Conservation (phyloP, 2,329 filamentous ascomycete species). For the Allantophomopsis lycopodina region DNA sequence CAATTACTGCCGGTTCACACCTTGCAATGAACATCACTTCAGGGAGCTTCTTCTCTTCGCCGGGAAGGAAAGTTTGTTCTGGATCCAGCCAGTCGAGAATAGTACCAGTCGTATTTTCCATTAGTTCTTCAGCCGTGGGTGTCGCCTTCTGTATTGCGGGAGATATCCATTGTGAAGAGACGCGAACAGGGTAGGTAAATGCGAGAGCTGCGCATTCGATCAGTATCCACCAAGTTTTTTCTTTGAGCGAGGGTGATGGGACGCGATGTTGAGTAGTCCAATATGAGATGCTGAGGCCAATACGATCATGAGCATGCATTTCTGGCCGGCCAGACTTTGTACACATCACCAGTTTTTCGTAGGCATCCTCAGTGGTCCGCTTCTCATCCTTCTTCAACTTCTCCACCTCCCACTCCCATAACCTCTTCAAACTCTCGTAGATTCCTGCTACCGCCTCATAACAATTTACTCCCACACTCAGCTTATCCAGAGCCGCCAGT, state of each 20-base stretch:
- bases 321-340: conserved; percentile 54
- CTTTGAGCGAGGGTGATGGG: conserved; percentile 21
- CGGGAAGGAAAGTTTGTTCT: conserved; percentile 42
- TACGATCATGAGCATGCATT: conserved; percentile 52
- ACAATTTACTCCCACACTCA: conserved; percentile 61
- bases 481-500: conserved; percentile 54
- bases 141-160: conserved; percentile 46
- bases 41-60: conserved; percentile 38
- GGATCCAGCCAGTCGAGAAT: conserved; percentile 64
- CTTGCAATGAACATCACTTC: conserved; percentile 63
- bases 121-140: conserved; percentile 27
- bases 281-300: conserved; percentile 65
- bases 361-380: conserved; percentile 26
- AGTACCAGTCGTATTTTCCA: conserved; percentile 18
- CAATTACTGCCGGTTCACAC: conserved; percentile 59
- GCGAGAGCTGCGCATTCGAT: conserved; percentile 46
- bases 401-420: conserved; percentile 60
- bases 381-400: conserved; percentile 35
- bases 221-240: conserved; percentile 49
- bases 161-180: conserved; percentile 64
- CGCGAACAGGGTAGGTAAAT: conserved; percentile 40
- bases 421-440: conserved; percentile 51
- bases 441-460: conserved; percentile 66
- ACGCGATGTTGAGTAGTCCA: conserved; percentile 53
- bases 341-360: conserved; percentile 33